Base-by-base conservation (phyloP, 1,139 yeast genomes). In the Diutina neorugosa region DNA sequence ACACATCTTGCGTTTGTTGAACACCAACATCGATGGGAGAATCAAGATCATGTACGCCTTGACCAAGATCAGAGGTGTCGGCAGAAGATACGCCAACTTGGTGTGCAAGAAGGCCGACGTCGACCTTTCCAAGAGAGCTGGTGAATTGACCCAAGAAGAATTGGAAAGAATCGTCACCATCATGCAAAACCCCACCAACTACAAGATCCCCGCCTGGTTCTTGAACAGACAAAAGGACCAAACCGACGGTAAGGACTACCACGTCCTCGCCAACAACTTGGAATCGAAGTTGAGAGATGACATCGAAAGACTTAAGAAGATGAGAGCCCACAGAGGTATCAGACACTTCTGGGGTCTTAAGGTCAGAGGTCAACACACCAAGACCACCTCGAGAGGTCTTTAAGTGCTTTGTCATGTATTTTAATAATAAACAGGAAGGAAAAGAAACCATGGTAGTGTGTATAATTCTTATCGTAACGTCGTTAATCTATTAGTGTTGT, bases 21-120 rank as follows among this genome's bases (percentile, higher is more conserved):
- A 94, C 88, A 94, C 99, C 82, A 94, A 94, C 91, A 96, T 94
- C 76, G 99, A 94, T 80, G 99, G 99, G 86, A 90, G 95, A 89
- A 91, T 91, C 84, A 94, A 94, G 87, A 86, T 94, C 79, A 94
- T 93, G 94, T 94, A 90, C 88, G 99, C 99, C 77, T 84, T 94
- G 82, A 91, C 98, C 85, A 88, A 91, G 81, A 94, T 94, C 74
- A 88, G 96, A 84, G 99, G 99, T 89, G 98, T 94, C 73, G 98
- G 98, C 81, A 95, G 98, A 81, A 95, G 99, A 83, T 94, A 93
- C 88, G 84, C 98, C 79, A 94, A 93, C 93, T 84, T 94, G 82
- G 96, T 93, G 74, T 94, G 98, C 84, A 94, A 94, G 88, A 94
- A 91, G 86, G 99, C 99, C 70, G 99, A 93, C 83, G 95, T 93